Base-by-base conservation (phyloP, 495 filamentous ascomycete species). In the Aspergillus bertholletiae region DNA sequence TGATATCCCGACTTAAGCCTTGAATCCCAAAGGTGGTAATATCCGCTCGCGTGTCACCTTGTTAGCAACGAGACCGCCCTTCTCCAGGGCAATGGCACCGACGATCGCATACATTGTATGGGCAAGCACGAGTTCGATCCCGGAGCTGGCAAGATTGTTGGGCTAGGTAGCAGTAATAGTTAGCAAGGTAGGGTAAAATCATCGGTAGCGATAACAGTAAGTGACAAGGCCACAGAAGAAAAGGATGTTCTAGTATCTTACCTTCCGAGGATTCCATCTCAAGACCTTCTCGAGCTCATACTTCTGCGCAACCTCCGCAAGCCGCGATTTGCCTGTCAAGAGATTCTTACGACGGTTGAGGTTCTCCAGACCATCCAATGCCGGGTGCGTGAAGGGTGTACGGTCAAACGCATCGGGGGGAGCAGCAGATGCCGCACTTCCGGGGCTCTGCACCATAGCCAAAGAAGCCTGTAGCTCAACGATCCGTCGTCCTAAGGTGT, bases 191-290 rank as follows among this genome's bases (percentile, higher is more conserved):
- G 12, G n/a, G 30, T 4, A 8, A 18, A 46, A 26, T n/a, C 18
- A 27, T n/a, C 28, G 6, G 20, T 35, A 26, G 17, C 13, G 34
- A 37, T 12, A 37, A 15, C 34, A 37, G 7, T 37, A 37, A 5
- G 6, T 2, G 15, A 15, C 34, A 37, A 15, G 17, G 3, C 34
- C 12, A 15, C 0, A 37, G 17, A n/a, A n/a, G 34, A n/a, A 37
- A 22, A 20, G 15, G 11, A 18, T 2, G 8, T 28, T 28, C 26
- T 5, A 28, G 8, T 49, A 23, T 23, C 85, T 64, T 75, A 96
- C 92, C 70, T 84, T 78, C 65, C 80, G 82, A 13, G 94, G 94
- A 60, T 86, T 88, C 94, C 94, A 98, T 71, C 94, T 80, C 55
- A 93, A 66, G 18, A 97, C 90, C 8, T 78, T 75, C 41, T 75